Conservation (phyloP, 345 rosid genomes). For the Cardamine occulta region DNA sequence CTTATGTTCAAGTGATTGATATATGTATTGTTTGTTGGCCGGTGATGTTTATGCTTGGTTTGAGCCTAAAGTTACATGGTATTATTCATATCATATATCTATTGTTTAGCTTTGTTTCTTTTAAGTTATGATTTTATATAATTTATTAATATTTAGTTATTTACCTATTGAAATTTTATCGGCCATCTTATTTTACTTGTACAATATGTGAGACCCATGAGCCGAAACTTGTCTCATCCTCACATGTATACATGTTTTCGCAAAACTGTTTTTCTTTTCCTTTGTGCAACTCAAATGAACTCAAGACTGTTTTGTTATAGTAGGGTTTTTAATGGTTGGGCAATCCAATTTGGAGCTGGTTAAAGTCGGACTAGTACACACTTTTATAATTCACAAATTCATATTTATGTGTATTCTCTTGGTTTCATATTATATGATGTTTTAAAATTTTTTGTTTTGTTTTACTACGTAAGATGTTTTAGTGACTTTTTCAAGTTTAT, state of each 20-base stretch:
- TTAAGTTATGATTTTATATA: not conserved
- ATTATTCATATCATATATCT: slow-evolving; percentile 14
- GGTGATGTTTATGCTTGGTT: slow-evolving; percentile 30
- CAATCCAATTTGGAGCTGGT: too few relatives aligned
- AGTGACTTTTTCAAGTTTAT: too few relatives aligned
- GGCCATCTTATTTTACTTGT: not conserved
- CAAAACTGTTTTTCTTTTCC: too few relatives aligned
- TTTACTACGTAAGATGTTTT: too few relatives aligned
- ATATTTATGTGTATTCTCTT: too few relatives aligned
- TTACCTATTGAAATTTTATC: not conserved
- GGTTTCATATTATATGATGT: too few relatives aligned
- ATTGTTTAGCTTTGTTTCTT: slow-evolving; percentile 12
- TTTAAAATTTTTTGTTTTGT: too few relatives aligned
- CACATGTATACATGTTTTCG: not conserved
- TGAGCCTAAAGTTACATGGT: slow-evolving; percentile 16
- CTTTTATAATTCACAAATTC: too few relatives aligned
- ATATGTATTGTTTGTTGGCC: slow-evolving; percentile 31
- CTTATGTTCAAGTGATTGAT: slow-evolving; percentile 24
- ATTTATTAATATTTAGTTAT: not conserved
- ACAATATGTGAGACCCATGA: slow-evolving; percentile 1
- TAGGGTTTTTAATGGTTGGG: too few relatives aligned
- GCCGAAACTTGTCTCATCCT: not conserved
- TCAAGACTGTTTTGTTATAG: too few relatives aligned
- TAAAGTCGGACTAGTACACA: too few relatives aligned
- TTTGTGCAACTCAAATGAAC: too few relatives aligned